phyloP scores from a whole-genome alignment of 164 flowering plant species.

The Annona cherimola region DNA sequence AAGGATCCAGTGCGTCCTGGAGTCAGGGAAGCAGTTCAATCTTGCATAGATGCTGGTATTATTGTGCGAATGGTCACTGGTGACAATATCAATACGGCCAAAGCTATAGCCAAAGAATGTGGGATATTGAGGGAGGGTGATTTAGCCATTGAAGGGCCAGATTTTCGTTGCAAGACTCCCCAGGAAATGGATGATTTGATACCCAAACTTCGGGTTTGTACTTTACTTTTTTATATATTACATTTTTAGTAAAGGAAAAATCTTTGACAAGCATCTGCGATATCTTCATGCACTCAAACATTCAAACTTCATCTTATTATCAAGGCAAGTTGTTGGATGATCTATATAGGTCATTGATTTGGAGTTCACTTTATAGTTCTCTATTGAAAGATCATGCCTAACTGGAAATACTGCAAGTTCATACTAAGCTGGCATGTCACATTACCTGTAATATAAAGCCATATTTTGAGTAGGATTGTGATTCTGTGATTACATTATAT shows the following conservation, averaged over 20 bases:
- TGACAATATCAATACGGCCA: slow-evolving; percentile 48
- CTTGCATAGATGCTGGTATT: slow-evolving; percentile 44
- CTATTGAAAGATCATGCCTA: too few species aligned
- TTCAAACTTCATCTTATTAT: too few species aligned
- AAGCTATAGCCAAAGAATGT: slow-evolving; percentile 55
- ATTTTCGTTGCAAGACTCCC: slow-evolving; percentile 26
- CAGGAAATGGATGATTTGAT: slow-evolving; percentile 28
- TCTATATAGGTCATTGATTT: background rate
- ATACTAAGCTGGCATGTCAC: too few species aligned
- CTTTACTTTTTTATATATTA: background rate
- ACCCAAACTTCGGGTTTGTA: slow-evolving; percentile 36
- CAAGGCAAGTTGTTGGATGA: background rate
- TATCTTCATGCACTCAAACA: background rate
- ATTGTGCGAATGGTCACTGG: slow-evolving; percentile 54
- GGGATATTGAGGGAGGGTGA: slow-evolving; percentile 41
- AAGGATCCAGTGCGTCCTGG: slow-evolving; percentile 56
- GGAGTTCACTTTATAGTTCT: too few species aligned
- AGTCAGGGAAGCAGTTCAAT: slow-evolving; percentile 40
- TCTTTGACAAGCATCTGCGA: background rate
- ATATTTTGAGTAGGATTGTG: too few species aligned
- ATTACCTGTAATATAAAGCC: too few species aligned
- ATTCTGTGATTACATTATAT: too few species aligned
- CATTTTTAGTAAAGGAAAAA: background rate
- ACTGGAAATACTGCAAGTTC: too few species aligned
- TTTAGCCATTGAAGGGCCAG: slow-evolving; percentile 46